Conservation (phyloP, 2,329 filamentous ascomycete genomes). For the Cladophialophora psammophila region DNA sequence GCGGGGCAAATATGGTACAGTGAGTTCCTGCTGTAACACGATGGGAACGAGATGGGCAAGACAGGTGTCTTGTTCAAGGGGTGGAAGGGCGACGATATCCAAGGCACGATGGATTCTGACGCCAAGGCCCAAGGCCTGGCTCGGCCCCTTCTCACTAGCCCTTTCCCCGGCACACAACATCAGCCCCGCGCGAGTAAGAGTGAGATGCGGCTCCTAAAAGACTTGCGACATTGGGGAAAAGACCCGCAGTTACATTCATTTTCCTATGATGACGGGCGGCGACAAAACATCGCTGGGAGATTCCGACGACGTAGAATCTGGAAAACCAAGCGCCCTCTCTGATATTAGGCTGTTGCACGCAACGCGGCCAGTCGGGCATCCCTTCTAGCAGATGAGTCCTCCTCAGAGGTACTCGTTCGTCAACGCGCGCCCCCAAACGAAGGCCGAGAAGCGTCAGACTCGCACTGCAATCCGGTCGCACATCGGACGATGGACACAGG, state of each 20-base stretch:
- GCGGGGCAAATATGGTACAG: not conserved
- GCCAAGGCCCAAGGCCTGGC: slow-evolving; percentile 1
- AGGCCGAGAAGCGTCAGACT: slow-evolving; percentile 21
- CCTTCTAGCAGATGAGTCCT: slow-evolving; percentile 15
- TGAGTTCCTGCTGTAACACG: not conserved
- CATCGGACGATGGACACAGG: slow-evolving; percentile 25
- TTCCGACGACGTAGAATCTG: not conserved
- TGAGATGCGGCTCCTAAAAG: not conserved
- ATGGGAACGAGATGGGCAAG: not conserved
- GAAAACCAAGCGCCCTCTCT: not conserved
- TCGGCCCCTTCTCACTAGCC: not conserved
- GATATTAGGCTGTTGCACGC: not conserved
- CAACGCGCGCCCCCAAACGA: slow-evolving; percentile 23
- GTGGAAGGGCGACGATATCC: not conserved
- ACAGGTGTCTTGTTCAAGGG: not conserved
- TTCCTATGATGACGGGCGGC: not conserved
- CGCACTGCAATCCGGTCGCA: slow-evolving; percentile 22
- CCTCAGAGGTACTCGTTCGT: slow-evolving; percentile 24
- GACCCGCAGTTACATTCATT: slow-evolving; percentile 6
- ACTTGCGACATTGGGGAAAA: not conserved
- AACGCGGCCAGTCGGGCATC: not conserved
- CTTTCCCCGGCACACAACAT: not conserved
- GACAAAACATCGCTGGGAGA: not conserved
- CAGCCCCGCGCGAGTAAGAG: not conserved
- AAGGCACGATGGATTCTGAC: not conserved